Evolutionary conservation across 2,329 filamentous ascomycete genomes (phyloP).

Genomic region (Sordariomycetes sp.): DNA sequence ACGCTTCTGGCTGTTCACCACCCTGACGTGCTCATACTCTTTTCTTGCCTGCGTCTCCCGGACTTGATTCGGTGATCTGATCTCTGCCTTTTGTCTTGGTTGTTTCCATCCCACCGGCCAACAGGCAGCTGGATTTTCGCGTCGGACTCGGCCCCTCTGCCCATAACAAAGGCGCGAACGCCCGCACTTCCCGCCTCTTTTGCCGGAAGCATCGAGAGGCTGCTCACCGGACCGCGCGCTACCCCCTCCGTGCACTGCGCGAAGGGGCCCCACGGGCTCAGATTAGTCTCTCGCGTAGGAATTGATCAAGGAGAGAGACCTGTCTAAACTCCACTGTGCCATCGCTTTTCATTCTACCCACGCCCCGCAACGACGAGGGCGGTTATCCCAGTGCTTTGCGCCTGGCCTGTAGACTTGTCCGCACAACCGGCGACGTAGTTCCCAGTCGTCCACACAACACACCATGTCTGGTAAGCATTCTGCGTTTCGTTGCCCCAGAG

Average conservation of each 20-base stretch:
- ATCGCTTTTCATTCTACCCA: neutral
- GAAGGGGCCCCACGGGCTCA: slow-evolving; percentile 2
- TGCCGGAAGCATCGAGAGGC: neutral
- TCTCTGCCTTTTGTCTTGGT: neutral
- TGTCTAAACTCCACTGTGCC: neutral
- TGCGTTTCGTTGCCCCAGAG: neutral
- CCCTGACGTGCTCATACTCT: neutral
- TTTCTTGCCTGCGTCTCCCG: neutral
- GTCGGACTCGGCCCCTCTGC: neutral
- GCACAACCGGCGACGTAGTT: slow-evolving; percentile 2
- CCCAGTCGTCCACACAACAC: neutral
- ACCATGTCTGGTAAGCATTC: slow-evolving; percentile 5
- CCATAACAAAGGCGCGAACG: neutral
- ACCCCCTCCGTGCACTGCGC: neutral
- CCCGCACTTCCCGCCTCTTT: neutral
- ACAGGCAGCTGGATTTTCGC: neutral
- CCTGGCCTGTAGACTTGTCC: neutral
- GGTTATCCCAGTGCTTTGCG: neutral
- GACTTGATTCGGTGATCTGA: neutral
- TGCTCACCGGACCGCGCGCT: neutral
- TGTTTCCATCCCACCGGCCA: neutral
- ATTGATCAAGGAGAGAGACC: slow-evolving; percentile 4
- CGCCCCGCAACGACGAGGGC: neutral
- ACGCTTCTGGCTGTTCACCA: neutral
- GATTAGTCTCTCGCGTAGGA: slow-evolving; percentile 2